phyloP scores from a whole-genome alignment of 331 rosid genomes.

The Quercus lobata region DNA sequence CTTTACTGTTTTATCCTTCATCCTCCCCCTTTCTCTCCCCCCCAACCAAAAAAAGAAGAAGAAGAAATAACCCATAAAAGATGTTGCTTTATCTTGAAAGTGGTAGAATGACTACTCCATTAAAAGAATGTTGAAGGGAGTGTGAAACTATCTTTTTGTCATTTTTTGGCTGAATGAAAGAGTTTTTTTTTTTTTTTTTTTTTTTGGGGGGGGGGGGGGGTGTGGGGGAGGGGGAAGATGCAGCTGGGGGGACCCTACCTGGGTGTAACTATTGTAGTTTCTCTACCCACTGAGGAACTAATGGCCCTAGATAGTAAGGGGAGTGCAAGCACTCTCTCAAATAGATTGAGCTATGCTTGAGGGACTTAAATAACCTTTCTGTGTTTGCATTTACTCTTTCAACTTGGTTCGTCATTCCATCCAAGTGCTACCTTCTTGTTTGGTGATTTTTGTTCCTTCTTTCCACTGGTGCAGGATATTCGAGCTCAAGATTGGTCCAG shows the following conservation, averaged over 20 bases:
- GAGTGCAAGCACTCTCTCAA: no score
- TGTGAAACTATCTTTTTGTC: neutral
- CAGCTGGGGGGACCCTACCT: no score
- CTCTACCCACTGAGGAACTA: no score
- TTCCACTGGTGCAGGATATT: conserved; percentile 44
- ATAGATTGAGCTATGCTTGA: no score
- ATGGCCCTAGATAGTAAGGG: no score
- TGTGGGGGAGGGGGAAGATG: no score
- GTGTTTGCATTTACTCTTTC: neutral
- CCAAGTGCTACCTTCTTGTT: neutral
- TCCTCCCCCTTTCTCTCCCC: no score
- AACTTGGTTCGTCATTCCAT: neutral
- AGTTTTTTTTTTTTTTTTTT: no score
- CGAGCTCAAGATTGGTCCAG: conserved; percentile 33
- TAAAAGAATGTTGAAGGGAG: neutral
- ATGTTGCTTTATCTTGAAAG: neutral
- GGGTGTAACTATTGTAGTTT: no score
- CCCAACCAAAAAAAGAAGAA: no score
- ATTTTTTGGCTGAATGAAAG: no score
- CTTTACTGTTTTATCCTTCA: neutral
- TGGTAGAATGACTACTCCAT: neutral
- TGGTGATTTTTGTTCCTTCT: conserved; percentile 15
- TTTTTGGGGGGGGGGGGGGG: no score
- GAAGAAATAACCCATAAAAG: neutral
- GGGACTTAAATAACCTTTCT: neutral